Evolutionary conservation across 73 alveolate species (phyloP), one percentile per base, ranked within the genome.

Genomic region (Blepharisma stoltei): DNA sequence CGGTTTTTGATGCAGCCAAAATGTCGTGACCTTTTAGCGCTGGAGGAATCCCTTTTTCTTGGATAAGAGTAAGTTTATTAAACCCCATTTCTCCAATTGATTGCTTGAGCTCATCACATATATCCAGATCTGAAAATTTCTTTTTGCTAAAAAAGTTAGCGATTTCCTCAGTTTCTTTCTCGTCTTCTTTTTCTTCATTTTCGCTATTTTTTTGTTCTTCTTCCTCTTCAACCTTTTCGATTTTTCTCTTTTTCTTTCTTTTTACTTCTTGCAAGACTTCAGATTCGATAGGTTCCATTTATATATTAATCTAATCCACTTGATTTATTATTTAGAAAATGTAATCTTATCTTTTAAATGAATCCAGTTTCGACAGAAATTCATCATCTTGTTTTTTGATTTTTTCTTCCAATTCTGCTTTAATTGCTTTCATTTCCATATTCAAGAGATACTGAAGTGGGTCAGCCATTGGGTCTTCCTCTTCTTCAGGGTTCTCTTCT

Each of bases 1-100:
- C 99, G 21, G 99, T 96, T 84, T 96, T 96, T 38, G 99, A 99
- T 54, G 98, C 97, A 48, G 99, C 99, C 65, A 97, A 88, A 8
- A 97, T 97, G 93, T 97, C 98, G 54, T 91, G 86, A 23, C 98
- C 98, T 50, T 91, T 85, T 43, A 93, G 85, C 45, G 90, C 75
- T 20, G 88, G 94, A 7, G 99, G 99, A 46, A 93, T 95, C 0
- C 98, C 79, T 84, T 90, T 89, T 27, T 93, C 97, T 77, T 93
- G 88, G 55, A 95, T 90, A 77, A 89, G 90, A 21, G 99, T 95
- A 78, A 94, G 84, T 70, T 70, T 88, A 32, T 83, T 73, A 73
- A 86, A 92, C 14, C 96, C 95, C 89, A 93, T 77, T 78, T 84
- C 67, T 54, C 87, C 86, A 55, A 95, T 67, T 38, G 98, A 86